Percentiles rank a stretch among this genome's conserved stretches.
Evolutionary conservation across 306 rosid species (phyloP).

Genomic region (Lathyrus aphaca): DNA sequence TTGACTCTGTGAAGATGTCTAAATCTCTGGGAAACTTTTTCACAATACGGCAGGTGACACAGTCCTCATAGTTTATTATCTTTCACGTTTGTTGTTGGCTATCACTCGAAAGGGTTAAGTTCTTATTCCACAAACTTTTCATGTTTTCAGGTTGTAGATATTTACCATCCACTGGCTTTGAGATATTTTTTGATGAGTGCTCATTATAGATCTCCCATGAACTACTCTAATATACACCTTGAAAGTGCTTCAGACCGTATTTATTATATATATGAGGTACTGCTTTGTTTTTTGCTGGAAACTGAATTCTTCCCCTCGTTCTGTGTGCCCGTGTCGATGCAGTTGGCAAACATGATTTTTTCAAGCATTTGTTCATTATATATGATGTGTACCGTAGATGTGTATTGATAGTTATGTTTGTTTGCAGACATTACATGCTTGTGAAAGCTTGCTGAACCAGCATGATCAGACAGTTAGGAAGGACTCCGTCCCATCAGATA

Average conservation of each 20-base stretch:
- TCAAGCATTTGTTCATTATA: constrained; percentile 14
- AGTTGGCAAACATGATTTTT: constrained; percentile 1
- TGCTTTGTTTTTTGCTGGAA: constrained; percentile 17
- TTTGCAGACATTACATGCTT: constrained; percentile 83
- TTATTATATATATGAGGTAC: constrained; percentile 89
- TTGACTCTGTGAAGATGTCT: constrained; percentile 94
- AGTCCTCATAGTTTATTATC: constrained; percentile 13
- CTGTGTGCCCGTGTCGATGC: constrained; percentile 1
- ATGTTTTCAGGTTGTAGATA: constrained; percentile 70
- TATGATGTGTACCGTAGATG: neutral
- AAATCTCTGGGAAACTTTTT: constrained; percentile 96
- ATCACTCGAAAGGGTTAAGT: constrained; percentile 18
- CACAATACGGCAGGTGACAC: constrained; percentile 86
- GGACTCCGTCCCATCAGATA: constrained; percentile 64
- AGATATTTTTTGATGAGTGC: constrained; percentile 90
- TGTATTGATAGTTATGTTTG: constrained; percentile 39
- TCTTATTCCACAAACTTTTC: constrained; percentile 33
- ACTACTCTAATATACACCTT: constrained; percentile 77
- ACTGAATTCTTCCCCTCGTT: constrained; percentile 8
- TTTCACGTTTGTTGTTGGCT: constrained; percentile 2
- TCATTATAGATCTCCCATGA: constrained; percentile 91
- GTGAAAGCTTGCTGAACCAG: constrained; percentile 67
- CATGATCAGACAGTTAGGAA: constrained; percentile 56
- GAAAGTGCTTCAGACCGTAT: constrained; percentile 96
- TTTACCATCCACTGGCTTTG: constrained; percentile 92